A percentile compares a stretch with the other conserved stretches of the same genome.
These are phyloP conservation scores for Suillus subluteus DNA, from an alignment of 768 basidiomycete genomes.

Conservation along the genomic window DNA sequence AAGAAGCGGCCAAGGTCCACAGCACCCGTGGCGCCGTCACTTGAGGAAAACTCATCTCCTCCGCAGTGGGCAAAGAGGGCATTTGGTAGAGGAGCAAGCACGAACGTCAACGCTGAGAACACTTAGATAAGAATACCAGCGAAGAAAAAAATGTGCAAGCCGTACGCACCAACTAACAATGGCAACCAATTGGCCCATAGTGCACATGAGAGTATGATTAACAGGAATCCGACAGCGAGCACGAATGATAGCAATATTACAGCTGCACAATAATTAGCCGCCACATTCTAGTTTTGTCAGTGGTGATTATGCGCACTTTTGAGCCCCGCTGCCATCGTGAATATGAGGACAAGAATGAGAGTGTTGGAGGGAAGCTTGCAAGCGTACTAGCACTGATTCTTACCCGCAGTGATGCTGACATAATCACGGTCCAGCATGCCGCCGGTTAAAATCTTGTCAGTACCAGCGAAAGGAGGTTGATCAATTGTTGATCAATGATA, in stretches of 20 bases:
- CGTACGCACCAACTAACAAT: constrained; percentile 83
- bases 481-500: no score
- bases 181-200: constrained; percentile 97
- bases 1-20: constrained; percentile 95
- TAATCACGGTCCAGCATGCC: background rate
- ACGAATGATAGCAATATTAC: constrained; percentile 97
- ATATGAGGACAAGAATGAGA: background rate
- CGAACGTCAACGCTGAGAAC: constrained; percentile 82
- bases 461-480: background rate
- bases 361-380: background rate
- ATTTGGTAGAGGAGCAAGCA: constrained; percentile 95
- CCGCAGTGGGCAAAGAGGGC: constrained; percentile 93
- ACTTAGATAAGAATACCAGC: constrained; percentile 7
- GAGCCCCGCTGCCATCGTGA: constrained; percentile 66
- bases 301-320: constrained; percentile 52
- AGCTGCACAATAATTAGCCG: constrained; percentile 48
- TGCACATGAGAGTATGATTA: constrained; percentile 97
- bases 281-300: constrained; percentile 5
- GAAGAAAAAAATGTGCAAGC: background rate
- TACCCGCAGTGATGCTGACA: constrained; percentile 7
- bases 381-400: background rate
- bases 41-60: constrained; percentile 82
- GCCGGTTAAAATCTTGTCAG: no score
- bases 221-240: constrained; percentile 94
- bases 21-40: constrained; percentile 70